phyloP scores from a whole-genome alignment of 2,329 filamentous ascomycete genomes.

The Neofusicoccum sp. region DNA sequence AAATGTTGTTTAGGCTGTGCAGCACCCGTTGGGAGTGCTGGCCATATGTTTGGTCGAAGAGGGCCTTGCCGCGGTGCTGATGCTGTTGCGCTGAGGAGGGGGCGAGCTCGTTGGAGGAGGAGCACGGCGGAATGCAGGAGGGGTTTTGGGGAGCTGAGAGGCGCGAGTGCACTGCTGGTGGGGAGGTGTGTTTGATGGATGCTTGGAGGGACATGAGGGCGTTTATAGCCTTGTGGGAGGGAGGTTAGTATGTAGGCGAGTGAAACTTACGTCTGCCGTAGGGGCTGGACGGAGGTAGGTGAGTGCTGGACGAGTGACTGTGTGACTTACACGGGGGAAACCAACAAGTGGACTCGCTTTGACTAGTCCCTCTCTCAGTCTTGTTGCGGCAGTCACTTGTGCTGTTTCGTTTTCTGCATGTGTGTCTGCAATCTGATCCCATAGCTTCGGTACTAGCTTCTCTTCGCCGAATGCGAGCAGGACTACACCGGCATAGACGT shows the following conservation, averaged over 20 bases:
- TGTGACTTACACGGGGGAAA: conserved; percentile 9
- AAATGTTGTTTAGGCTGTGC: conserved; percentile 9
- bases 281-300: background rate
- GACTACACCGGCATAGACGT: conserved; percentile 4
- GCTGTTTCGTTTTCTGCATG: background rate
- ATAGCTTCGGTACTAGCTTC: conserved; percentile 11
- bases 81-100: background rate
- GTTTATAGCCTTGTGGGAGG: conserved; percentile 13
- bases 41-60: conserved; percentile 20
- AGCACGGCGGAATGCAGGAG: background rate
- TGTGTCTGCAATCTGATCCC: background rate
- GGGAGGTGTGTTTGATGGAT: background rate
- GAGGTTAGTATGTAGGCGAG: background rate
- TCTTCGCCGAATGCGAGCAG: conserved; percentile 14
- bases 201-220: conserved; percentile 13
- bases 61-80: conserved; percentile 5
- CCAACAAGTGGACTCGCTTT: conserved; percentile 19
- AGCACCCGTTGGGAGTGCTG: conserved; percentile 22
- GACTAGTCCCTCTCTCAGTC: conserved; percentile 8
- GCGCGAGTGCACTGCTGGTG: background rate
- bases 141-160: background rate
- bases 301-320: background rate
- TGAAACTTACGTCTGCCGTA: background rate
- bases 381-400: background rate
- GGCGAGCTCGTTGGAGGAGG: background rate